Base-by-base conservation (phyloP, 345 rosid species). In the Lumnitzera racemosa region DNA sequence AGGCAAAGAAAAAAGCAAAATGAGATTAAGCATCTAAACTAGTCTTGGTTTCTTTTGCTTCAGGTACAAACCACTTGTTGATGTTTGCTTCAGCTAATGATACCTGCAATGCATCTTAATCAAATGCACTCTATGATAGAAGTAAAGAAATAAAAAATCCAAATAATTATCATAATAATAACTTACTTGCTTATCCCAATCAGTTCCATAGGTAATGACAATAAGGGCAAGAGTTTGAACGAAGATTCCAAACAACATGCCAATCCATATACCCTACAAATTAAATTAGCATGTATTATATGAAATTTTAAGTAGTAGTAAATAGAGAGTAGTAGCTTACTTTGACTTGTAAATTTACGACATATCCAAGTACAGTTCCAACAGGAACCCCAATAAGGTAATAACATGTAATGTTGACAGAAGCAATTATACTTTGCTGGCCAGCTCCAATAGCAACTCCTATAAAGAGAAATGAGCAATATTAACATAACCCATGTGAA, bases 371-470 rank as follows among this genome's bases (percentile, higher is more conserved):
- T 10, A 80, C 49, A 43, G 80, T 51, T 49, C 95, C 96, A 24
- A 70, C 43, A 0, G 95, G 96, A 58, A 89, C 81, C 12, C 95
- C 95, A 11, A 89, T 66, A 12, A 87, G 51, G 77, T 89, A 89
- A 73, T 87, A 89, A 59, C 85, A 81, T 16, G 87, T 62, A 49
- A 89, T 68, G 68, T 89, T 84, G 55, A 87, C 86, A 25, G 78
- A 89, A 4, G 91, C 84, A 11, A 89, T 95, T 11, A 64, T 75
- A 71, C 88, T 76, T 58, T 89, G 96, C 96, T 91, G 82, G 47
- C 95, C 95, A 3, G 88, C 86, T 55, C 96, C 95, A 1, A 84
- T 59, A 0, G 91, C 91, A 25, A 89, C 95, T 58, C 96, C 94
- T 89, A 69, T 61, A 16, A 29, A 15, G 29, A 11, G 31, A 27